Conservation (phyloP, 169 alveolate species). For the Eimeria maxima region DNA sequence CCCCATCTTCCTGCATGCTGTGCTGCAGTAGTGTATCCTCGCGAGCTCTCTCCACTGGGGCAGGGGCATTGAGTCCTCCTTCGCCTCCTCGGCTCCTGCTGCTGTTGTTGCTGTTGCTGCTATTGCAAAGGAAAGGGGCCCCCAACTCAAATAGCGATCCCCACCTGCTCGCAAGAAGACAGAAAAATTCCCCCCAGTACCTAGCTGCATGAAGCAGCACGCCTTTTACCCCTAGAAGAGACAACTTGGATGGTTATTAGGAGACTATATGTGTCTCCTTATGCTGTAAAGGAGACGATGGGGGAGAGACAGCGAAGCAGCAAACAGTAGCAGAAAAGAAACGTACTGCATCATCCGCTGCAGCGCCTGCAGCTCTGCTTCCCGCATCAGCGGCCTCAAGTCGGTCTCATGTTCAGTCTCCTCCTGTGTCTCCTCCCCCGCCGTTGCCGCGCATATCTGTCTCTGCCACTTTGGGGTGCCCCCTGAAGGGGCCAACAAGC, state of each 20-base stretch:
- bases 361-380: not conserved
- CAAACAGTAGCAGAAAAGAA: not conserved
- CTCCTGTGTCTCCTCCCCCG: not conserved
- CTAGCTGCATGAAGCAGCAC: too few relatives aligned
- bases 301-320: not conserved
- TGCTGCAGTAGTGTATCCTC: conserved; percentile 12
- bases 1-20: not conserved
- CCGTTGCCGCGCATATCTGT: not conserved
- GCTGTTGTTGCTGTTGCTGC: not conserved
- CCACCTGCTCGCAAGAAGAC: conserved; percentile 5
- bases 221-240: too few relatives aligned
- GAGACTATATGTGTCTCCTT: too few relatives aligned
- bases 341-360: conserved; percentile 52
- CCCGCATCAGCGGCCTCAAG: conserved; percentile 11
- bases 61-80: not conserved
- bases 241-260: too few relatives aligned
- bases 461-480: not conserved
- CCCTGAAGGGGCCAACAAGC: not conserved
- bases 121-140: not conserved
- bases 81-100: too few relatives aligned
- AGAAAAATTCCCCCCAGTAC: not conserved
- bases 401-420: not conserved
- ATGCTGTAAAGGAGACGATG: not conserved
- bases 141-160: not conserved
- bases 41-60: not conserved